A percentile compares a stretch with the other conserved stretches of the same genome.
Evolutionary conservation across 371 early-diverging fungal genomes (phyloP).

Genomic region (Conidiobolus incongruus): DNA sequence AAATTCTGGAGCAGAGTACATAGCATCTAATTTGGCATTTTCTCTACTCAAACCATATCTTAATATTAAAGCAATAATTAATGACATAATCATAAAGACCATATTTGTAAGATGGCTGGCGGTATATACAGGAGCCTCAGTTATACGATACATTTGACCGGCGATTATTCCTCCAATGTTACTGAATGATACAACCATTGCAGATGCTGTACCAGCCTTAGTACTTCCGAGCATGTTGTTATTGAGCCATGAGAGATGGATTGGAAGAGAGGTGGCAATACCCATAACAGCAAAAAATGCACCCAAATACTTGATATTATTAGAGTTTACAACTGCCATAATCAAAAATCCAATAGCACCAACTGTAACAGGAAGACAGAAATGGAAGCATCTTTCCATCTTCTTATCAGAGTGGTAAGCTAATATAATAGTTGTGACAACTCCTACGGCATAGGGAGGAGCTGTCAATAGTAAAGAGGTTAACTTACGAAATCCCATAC

Average conservation of each 20-base stretch:
- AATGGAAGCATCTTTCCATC: constrained; percentile 32
- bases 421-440: constrained; percentile 28
- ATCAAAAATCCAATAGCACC: constrained; percentile 38
- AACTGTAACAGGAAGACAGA: constrained; percentile 24
- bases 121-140: not conserved
- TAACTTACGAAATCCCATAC: constrained; percentile 7
- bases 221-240: constrained; percentile 36
- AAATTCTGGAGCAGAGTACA: constrained; percentile 13
- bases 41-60: not conserved
- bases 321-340: constrained; percentile 15
- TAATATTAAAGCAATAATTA: not conserved
- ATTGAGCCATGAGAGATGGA: constrained; percentile 33
- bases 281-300: constrained; percentile 25
- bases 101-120: constrained; percentile 1
- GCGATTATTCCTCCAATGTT: constrained; percentile 25
- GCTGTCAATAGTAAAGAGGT: constrained; percentile 24
- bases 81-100: not conserved
- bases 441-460: constrained; percentile 18
- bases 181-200: constrained; percentile 30
- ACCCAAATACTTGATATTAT: constrained; percentile 19
- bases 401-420: too few relatives aligned
- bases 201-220: constrained; percentile 32
- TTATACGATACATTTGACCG: not conserved
- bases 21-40: not conserved
- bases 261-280: constrained; percentile 24